Evolutionary conservation across 2,329 filamentous ascomycete species (phyloP), one percentile per base, ranked within the genome.

Genomic region (Epichloe festucae): DNA sequence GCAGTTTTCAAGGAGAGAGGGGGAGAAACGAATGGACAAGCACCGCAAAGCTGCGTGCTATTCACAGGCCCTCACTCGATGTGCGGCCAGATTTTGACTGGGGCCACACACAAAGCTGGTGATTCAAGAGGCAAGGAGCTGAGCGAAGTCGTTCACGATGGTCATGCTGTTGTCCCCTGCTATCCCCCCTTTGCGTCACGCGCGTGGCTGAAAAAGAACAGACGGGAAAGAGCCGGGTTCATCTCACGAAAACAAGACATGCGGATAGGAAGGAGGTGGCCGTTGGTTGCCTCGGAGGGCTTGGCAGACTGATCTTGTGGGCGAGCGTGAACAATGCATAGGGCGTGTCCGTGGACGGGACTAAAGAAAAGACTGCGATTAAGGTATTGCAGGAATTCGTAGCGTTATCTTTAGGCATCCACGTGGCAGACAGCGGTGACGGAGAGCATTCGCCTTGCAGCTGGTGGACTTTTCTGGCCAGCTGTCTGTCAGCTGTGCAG

Each of bases 21-120:
- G 40, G 23, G 21, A n/a, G 17, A 39, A 53, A 53, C 48, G 47
- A 56, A 49, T 44, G 48, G 50, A 52, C n/a, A 42, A 52, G 52
- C 46, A 40, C 36, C 42, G 34, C 36, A 43, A 49, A 21, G 17
- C 10, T 48, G 50, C 35, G 49, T 38, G 45, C 49, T 52, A 39
- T 39, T 52, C 41, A 49, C 36, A 39, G 34, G 38, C 12, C 35
- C 38, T 36, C 17, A 10, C 38, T 36, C 17, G 2, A 40, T 5
- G 41, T 41, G 19, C 35, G n/a, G 43, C 47, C 19, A 34, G 4
- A n/a, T n/a, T 3, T 50, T 10, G 40, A 38, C 38, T 21, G 4
- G 10, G 49, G 42, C 41, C 38, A 43, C 42, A 43, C 47, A 46
- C 47, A 23, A 39, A 15, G 35, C 11, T 46, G 21, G 45, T 54